Evolutionary conservation across 768 basidiomycete genomes (phyloP).

Genomic region (Podaxis pistillaris): DNA sequence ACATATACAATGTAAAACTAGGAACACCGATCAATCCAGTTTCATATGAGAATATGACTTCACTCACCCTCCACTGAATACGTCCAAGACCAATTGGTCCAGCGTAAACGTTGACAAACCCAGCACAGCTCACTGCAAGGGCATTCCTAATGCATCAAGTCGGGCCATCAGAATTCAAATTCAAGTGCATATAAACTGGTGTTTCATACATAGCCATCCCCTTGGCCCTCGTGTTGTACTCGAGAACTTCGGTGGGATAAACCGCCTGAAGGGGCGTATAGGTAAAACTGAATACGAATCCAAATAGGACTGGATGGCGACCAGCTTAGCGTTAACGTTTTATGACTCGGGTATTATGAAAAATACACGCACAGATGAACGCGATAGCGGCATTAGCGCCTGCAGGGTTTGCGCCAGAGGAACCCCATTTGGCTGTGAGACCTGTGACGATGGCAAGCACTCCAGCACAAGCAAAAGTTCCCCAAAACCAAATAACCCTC

Average conservation of each 20-base stretch:
- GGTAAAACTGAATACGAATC: conserved; percentile 50
- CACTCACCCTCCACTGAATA: conserved; percentile 34
- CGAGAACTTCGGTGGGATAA: conserved; percentile 54
- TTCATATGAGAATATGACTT: background rate
- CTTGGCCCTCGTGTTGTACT: conserved; percentile 58
- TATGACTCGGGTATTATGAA: background rate
- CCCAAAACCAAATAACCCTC: conserved; percentile 47
- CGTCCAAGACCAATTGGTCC: conserved; percentile 35
- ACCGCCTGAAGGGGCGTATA: conserved; percentile 61
- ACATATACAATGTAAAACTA: conserved; percentile 40
- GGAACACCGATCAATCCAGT: background rate
- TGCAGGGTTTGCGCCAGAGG: conserved; percentile 31
- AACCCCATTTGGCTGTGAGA: conserved; percentile 40
- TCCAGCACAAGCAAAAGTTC: conserved; percentile 37
- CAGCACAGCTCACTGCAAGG: conserved; percentile 41
- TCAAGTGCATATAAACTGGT: background rate
- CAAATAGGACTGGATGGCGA: conserved; percentile 45
- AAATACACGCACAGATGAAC: conserved; percentile 38
- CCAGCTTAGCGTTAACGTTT: conserved; percentile 15
- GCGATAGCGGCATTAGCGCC: conserved; percentile 45
- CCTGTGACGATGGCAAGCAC: conserved; percentile 42
- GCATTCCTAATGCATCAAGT: conserved; percentile 30
- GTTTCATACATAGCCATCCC: conserved; percentile 52
- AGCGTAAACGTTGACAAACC: conserved; percentile 52
- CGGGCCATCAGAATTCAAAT: background rate